phyloP scores from a whole-genome alignment of 2,329 filamentous ascomycete genomes.

The Colletotrichum tabaci region DNA sequence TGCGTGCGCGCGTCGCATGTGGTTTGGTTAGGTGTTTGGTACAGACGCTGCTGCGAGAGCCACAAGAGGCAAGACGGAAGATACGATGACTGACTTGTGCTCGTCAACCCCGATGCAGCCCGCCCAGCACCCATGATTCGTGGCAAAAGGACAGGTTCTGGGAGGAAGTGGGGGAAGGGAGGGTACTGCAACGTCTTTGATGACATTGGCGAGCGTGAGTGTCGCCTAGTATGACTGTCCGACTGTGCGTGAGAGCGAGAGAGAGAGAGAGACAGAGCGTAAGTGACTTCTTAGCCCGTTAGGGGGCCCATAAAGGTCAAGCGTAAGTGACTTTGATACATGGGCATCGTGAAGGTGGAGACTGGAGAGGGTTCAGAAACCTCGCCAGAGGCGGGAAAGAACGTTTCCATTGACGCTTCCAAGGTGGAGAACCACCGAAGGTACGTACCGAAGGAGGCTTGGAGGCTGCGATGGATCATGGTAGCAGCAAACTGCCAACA shows the following conservation, averaged over 20 bases:
- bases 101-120: neutral
- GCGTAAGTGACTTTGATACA: neutral
- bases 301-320: neutral
- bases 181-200: neutral
- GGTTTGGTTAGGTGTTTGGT: neutral
- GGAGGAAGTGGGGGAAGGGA: neutral
- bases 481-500: neutral
- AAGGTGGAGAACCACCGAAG: constrained; percentile 1
- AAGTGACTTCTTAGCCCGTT: neutral
- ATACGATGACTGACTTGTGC: constrained; percentile 6
- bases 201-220: neutral
- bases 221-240: neutral
- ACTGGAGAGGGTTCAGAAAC: constrained; percentile 19
- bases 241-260: neutral
- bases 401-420: constrained; percentile 42
- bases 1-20: neutral
- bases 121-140: constrained; percentile 3
- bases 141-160: neutral
- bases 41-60: constrained; percentile 1
- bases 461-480: constrained; percentile 15
- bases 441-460: constrained; percentile 11
- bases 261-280: neutral
- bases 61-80: neutral
- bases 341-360: constrained; percentile 4
- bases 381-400: constrained; percentile 41